Evolutionary conservation across 129 eudicot species (phyloP), one percentile per base, ranked within the genome.

Genomic region (Flaveria bidentis): DNA sequence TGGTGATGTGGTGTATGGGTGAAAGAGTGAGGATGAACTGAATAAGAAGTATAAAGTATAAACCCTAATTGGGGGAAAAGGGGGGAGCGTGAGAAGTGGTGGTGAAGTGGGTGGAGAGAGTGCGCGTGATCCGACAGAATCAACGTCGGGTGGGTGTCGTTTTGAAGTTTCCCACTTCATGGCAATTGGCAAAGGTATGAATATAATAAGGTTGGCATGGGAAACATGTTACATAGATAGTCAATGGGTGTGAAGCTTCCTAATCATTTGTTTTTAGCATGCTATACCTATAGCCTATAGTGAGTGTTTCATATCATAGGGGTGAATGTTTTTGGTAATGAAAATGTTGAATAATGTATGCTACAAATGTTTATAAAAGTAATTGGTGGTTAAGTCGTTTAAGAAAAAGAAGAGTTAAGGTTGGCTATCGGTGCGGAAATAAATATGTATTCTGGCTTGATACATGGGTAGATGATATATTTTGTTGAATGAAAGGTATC

Each of bases 91-190:
- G 79, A n/a, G 49, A 30, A 36, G 53, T 18, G 30, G 64, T 80
- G 80, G 69, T 26, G 49, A 30, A 22, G 55, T 33, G 30, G 65
- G 9, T 51, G 64, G 30, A 71, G 9, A 7, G 42, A 75, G 62
- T 60, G 82, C 77, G 82, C 82, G 82, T 78, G 82, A 61, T 71
- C 77, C 70, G 82, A 78, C 77, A 78, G 36, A 57, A 78, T 64
- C 71, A 42, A 71, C 23, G 51, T 52, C 58, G 55, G 55, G 69
- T 73, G 68, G 11, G 11, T 1, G 20, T 53, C 36, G 39, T 51
- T 6, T n/a, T 15, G 56, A 9, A 74, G 17, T 23, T 75, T 46
- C 71, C 61, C 68, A 25, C 76, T 60, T 62, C 55, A 60, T 76
- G 26, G 22, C 1, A 56, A n/a, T n/a, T n/a, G n/a, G n/a, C n/a